These are phyloP conservation scores for Anastatica hierochuntica DNA, from an alignment of 345 rosid species.

Conservation along the genomic window DNA sequence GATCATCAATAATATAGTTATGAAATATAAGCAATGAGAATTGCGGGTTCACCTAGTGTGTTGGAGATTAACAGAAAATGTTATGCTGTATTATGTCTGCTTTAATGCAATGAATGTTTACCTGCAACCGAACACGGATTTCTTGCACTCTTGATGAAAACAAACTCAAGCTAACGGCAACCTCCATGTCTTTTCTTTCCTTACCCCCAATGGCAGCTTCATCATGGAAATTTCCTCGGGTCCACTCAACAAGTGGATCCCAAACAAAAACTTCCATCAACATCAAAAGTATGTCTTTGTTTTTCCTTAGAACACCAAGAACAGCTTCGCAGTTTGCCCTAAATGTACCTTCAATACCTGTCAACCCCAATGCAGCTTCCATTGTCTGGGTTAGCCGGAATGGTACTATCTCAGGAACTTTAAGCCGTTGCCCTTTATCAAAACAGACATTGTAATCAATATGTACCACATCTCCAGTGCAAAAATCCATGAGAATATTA, in stretches of 20 bases:
- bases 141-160: conserved; percentile 95
- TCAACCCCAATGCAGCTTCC: conserved; percentile 79
- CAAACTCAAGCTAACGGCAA: conserved; percentile 92
- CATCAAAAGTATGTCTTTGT: conserved; percentile 76
- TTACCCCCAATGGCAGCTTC: conserved; percentile 94
- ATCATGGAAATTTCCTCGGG: conserved; percentile 89
- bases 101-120: conserved; percentile 21
- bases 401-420: conserved; percentile 91
- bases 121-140: conserved; percentile 92
- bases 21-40: neutral
- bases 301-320: conserved; percentile 61
- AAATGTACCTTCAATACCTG: conserved; percentile 80
- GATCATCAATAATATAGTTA: neutral
- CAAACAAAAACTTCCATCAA: conserved; percentile 84
- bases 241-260: conserved; percentile 98
- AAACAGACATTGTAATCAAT: conserved; percentile 94
- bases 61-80: neutral
- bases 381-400: conserved; percentile 85
- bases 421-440: conserved; percentile 84
- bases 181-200: conserved; percentile 97
- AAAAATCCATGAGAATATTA: conserved; percentile 83
- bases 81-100: neutral
- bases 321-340: conserved; percentile 83
- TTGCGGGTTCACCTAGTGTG: neutral
- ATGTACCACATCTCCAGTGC: conserved; percentile 87